Evolutionary conservation across 805 yeast species (phyloP), one percentile per base, ranked within the genome.

Genomic region (Kluyveromyces wickerhamii): DNA sequence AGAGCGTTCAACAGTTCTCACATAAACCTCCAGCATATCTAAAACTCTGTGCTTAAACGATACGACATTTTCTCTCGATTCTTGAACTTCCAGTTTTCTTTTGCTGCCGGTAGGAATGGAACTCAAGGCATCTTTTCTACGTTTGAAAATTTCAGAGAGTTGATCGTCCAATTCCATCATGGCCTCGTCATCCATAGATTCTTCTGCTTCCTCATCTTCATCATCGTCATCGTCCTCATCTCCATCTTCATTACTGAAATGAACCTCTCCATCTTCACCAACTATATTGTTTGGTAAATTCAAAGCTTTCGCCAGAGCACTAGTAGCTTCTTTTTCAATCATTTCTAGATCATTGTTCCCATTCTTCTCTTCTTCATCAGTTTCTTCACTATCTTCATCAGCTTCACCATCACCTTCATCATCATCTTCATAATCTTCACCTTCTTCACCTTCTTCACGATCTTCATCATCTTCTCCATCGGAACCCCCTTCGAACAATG

Each of bases 111-210:
- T 71, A n/a, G 62, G 51, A 3, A 72, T 60, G 21, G 64, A 62
- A 7, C 74, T 59, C 35, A 85, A 57, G 0, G 83, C 81, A 40
- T 73, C 77, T 45, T 77, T 75, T 47, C 96, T 73, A 48, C 86
- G 89, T 49, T 80, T 74, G 69, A 89, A 89, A 36, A 89, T 89
- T 35, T 70, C 71, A 0, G 96, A 74, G 20, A 89, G 63, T 41
- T 86, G 92, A 15, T 70, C 82, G 53, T 89, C 97, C 48, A 89
- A 72, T 14, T 88, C 94, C 79, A 87, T 77, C 97, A 89, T 89
- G 54, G 87, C 87, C 48, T 88, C 96, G 57, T 88, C 96, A 40
- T 88, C 94, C 94, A 87, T 84, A 0, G 89, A 77, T 45, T 83
- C 94, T 34, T 78, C 83, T 17, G 73, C 78, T 5, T 72, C 70